Evolutionary conservation across 78 protist genomes (phyloP).

Genomic region (Tieghemostelium lacteum): DNA sequence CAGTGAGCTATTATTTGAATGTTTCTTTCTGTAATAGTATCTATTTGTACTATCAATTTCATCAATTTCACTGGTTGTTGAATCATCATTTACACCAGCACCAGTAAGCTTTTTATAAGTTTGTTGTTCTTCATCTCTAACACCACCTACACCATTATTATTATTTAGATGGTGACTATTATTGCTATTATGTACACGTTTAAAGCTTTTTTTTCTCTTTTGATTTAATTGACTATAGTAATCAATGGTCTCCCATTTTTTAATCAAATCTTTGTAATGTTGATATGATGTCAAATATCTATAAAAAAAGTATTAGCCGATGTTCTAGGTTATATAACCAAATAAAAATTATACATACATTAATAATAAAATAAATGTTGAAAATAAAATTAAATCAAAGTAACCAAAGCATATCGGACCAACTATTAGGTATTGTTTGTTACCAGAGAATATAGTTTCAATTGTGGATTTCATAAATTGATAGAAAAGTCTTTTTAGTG

Average conservation of each 20-base stretch:
- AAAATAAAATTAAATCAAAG: constrained; percentile 41
- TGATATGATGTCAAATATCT: constrained; percentile 53
- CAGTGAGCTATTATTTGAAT: not conserved
- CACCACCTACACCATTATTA: too few species aligned
- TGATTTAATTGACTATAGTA: too few species aligned
- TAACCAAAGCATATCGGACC: constrained; percentile 46
- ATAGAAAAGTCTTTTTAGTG: constrained; percentile 5
- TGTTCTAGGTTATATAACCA: not conserved
- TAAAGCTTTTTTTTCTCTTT: too few species aligned
- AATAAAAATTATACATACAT: constrained; percentile 21
- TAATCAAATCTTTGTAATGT: constrained; percentile 31
- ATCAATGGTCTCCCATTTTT: constrained; percentile 2
- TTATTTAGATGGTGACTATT: too few species aligned
- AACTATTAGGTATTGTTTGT: constrained; percentile 32
- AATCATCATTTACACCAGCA: not conserved
- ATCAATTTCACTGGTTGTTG: not conserved
- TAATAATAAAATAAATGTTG: constrained; percentile 8
- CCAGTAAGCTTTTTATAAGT: too few species aligned
- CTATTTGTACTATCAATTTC: not conserved
- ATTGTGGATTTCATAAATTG: not conserved
- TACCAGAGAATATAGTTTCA: constrained; percentile 34
- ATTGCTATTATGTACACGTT: too few species aligned
- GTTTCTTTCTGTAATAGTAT: too few species aligned
- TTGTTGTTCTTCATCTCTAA: too few species aligned
- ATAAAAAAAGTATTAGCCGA: not conserved